Evolutionary conservation across 2,329 filamentous ascomycete genomes (phyloP).

Genomic region (Ophiosphaerella herpotricha): DNA sequence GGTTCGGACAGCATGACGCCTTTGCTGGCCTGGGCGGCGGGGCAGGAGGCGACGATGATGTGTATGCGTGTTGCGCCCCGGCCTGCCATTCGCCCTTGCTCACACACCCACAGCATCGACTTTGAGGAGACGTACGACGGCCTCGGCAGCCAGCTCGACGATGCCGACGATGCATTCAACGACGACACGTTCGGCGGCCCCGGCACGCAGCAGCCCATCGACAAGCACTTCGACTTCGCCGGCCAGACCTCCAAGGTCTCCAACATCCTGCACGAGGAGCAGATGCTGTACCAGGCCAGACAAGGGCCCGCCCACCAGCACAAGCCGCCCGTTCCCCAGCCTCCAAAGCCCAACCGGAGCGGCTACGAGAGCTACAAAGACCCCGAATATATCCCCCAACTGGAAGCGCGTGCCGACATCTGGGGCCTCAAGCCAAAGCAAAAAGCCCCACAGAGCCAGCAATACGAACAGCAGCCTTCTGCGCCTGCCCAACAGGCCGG

Average conservation of each 20-base stretch:
- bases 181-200: slow-evolving; percentile 82
- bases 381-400: slow-evolving; percentile 80
- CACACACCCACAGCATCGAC: slow-evolving; percentile 66
- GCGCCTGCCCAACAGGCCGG: slow-evolving; percentile 23
- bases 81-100: slow-evolving; percentile 45
- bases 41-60: slow-evolving; percentile 62
- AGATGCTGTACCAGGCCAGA: slow-evolving; percentile 79
- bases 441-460: slow-evolving; percentile 43
- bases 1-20: slow-evolving; percentile 87
- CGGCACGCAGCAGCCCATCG: slow-evolving; percentile 61
- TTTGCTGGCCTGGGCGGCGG: slow-evolving; percentile 77
- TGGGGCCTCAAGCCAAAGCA: slow-evolving; percentile 79
- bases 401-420: slow-evolving; percentile 89
- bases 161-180: slow-evolving; percentile 92
- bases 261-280: slow-evolving; percentile 86
- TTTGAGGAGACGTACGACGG: slow-evolving; percentile 99
- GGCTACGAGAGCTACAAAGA: slow-evolving; percentile 93
- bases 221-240: slow-evolving; percentile 97
- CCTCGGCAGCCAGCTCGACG: slow-evolving; percentile 85
- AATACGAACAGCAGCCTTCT: slow-evolving; percentile 21
- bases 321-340: slow-evolving; percentile 50
- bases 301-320: slow-evolving; percentile 56
- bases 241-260: slow-evolving; percentile 88
- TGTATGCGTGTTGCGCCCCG: slow-evolving; percentile 52
- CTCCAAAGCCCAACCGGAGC: slow-evolving; percentile 68